A percentile compares a stretch with the other conserved stretches of the same genome.
Conservation (phyloP, 306 rosid genomes). For the Gillenia trifoliata region DNA sequence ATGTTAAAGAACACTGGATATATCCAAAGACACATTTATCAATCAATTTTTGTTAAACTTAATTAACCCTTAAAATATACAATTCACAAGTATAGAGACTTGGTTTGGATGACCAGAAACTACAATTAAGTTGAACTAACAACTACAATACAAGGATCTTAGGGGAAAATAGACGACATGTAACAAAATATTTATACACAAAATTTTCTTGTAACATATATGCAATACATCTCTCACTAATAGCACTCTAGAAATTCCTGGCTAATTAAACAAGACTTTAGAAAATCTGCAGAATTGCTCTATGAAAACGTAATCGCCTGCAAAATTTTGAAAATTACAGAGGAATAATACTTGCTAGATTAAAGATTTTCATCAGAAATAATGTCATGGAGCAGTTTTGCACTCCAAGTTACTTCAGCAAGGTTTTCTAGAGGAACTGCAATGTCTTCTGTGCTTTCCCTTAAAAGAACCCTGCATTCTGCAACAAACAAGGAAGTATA, state of each 20-base stretch:
- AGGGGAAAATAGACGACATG: background rate
- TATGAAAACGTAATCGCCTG: background rate
- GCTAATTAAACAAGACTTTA: background rate
- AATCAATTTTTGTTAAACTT: no score
- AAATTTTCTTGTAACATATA: background rate
- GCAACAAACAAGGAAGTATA: slow-evolving; percentile 11
- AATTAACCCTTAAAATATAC: no score
- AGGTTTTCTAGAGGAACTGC: slow-evolving; percentile 50
- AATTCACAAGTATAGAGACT: no score
- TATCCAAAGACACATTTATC: no score
- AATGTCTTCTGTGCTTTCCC: slow-evolving; percentile 52
- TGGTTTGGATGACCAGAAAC: no score
- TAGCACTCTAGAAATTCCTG: background rate
- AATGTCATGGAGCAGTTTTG: slow-evolving; percentile 47
- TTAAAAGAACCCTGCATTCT: slow-evolving; percentile 63
- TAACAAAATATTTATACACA: background rate
- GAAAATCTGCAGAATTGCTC: background rate
- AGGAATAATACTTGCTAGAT: background rate
- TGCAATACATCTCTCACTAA: background rate
- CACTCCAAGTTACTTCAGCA: slow-evolving; percentile 57
- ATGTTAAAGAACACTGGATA: no score
- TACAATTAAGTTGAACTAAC: no score
- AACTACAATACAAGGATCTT: no score
- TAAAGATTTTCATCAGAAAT: slow-evolving; percentile 36
- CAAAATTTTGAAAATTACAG: background rate